Percentiles rank a stretch among this genome's conserved stretches.
phyloP scores from a whole-genome alignment of 1,284 basidiomycete genomes.

The Apiotrichum akiyoshidainum region DNA sequence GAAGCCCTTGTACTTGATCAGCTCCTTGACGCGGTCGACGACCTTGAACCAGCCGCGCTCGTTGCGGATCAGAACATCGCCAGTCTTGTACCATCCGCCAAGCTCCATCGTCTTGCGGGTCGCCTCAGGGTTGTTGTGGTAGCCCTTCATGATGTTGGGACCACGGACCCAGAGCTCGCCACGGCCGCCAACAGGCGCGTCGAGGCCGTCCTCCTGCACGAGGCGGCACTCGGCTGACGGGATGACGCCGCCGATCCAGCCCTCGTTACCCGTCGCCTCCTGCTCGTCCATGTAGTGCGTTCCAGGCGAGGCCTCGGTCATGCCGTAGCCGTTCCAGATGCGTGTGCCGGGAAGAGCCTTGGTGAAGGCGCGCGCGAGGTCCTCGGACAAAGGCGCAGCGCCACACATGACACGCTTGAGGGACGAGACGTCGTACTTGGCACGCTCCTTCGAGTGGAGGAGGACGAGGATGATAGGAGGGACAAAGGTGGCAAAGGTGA shows the following conservation, averaged over 20 bases:
- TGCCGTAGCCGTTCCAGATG: constrained; percentile 44
- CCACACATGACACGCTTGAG: constrained; percentile 64
- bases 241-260: constrained; percentile 67
- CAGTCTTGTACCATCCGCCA: constrained; percentile 75
- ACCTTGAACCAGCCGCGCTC: constrained; percentile 57
- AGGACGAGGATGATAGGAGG: constrained; percentile 73
- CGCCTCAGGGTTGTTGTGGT: constrained; percentile 62
- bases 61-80: constrained; percentile 67
- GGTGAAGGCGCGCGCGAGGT: constrained; percentile 31
- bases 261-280: constrained; percentile 49
- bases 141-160: constrained; percentile 72
- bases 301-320: constrained; percentile 53
- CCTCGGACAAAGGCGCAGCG: constrained; percentile 72
- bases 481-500: constrained; percentile 66
- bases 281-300: constrained; percentile 8
- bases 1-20: constrained; percentile 69
- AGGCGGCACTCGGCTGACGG: constrained; percentile 75
- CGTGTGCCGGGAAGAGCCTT: constrained; percentile 21
- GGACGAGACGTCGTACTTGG: constrained; percentile 65
- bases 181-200: constrained; percentile 50
- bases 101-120: constrained; percentile 62
- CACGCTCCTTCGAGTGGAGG: constrained; percentile 56
- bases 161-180: constrained; percentile 80
- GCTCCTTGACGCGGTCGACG: constrained; percentile 62
- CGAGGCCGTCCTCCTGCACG: constrained; percentile 52